A percentile compares a stretch with the other conserved stretches of the same genome.
Conservation (phyloP, 345 rosid genomes). For the Erysimum cheiranthoides region DNA sequence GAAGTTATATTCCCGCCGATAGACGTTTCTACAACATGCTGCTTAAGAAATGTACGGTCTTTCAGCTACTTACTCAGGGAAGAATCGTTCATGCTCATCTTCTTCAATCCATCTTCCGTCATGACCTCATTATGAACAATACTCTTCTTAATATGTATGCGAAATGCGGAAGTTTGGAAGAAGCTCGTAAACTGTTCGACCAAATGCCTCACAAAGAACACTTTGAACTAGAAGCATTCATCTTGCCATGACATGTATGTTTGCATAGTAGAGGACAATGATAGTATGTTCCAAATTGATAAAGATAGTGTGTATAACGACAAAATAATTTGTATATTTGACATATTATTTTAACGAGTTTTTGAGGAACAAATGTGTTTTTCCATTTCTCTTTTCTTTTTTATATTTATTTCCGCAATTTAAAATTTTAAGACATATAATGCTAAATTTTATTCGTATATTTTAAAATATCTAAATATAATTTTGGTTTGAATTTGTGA, state of each 20-base stretch:
- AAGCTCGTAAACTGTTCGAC: conserved; percentile 60
- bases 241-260: no score
- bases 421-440: no score
- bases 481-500: neutral
- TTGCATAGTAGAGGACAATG: no score
- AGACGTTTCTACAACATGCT: conserved; percentile 50
- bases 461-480: neutral
- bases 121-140: conserved; percentile 52
- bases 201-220: conserved; percentile 55
- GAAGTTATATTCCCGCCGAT: conserved; percentile 42
- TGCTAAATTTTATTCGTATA: no score
- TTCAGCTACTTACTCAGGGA: conserved; percentile 48
- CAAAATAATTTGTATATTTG: no score
- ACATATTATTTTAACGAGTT: no score
- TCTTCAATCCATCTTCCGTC: conserved; percentile 43
- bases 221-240: no score
- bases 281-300: no score
- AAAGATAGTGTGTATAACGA: no score
- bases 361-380: no score
- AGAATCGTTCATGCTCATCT: conserved; percentile 52
- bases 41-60: conserved; percentile 54
- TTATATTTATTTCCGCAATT: no score
- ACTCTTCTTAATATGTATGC: conserved; percentile 56
- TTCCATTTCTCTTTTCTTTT: no score
- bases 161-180: conserved; percentile 54